phyloP scores from a whole-genome alignment of 2,329 filamentous ascomycete species.

The Ophiocordyceps camponoti-leonardi region DNA sequence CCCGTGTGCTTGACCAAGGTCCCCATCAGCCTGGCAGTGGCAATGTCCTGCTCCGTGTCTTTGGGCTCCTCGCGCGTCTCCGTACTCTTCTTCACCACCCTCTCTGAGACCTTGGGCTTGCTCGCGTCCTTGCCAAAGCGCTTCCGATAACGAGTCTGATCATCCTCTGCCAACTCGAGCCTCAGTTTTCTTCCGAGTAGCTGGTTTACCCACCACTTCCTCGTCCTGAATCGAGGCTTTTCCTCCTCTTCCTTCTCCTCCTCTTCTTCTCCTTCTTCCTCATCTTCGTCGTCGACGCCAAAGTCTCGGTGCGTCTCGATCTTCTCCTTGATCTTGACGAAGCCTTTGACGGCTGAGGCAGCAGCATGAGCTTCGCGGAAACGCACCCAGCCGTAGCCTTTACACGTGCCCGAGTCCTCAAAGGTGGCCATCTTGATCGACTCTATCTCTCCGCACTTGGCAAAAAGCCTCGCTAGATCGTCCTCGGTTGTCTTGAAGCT shows the following conservation, averaged over 20 bases:
- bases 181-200: constrained; percentile 66
- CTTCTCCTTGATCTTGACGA: constrained; percentile 51
- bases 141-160: constrained; percentile 81
- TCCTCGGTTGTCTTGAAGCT: constrained; percentile 70
- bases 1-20: constrained; percentile 64
- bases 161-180: constrained; percentile 87
- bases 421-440: constrained; percentile 87
- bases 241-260: constrained; percentile 23
- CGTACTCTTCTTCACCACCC: background rate
- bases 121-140: constrained; percentile 60
- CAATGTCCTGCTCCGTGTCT: constrained; percentile 18
- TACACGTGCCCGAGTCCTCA: constrained; percentile 93
- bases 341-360: constrained; percentile 56
- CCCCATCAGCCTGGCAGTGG: constrained; percentile 51
- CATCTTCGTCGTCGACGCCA: constrained; percentile 27
- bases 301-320: constrained; percentile 47
- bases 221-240: constrained; percentile 38
- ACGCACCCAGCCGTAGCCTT: constrained; percentile 90
- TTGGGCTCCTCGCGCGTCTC: background rate
- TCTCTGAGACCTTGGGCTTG: constrained; percentile 5
- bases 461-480: constrained; percentile 63
- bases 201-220: constrained; percentile 74
- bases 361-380: constrained; percentile 68
- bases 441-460: constrained; percentile 65
- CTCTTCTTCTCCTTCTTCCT: constrained; percentile 25